Evolutionary conservation across 331 rosid species (phyloP).

Genomic region (Malus hybrid): DNA sequence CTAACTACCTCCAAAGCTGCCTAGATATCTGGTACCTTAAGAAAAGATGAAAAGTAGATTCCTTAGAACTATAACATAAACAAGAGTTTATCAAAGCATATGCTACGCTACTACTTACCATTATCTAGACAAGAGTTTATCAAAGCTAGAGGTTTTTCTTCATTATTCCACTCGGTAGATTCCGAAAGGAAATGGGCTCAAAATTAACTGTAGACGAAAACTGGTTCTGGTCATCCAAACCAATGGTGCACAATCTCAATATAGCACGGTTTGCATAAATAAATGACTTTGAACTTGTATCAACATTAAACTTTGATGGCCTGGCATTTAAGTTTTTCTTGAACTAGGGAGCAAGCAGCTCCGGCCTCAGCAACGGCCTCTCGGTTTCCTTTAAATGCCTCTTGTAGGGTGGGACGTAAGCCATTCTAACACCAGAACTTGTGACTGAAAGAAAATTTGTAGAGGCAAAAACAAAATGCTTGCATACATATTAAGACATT

Average conservation of each 20-base stretch:
- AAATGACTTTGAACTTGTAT: not conserved
- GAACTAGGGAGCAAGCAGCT: conserved; percentile 19
- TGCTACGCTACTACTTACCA: not conserved
- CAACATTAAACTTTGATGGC: not conserved
- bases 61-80: too few relatives aligned
- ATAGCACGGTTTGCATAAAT: not conserved
- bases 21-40: too few relatives aligned
- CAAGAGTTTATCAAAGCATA: too few relatives aligned
- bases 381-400: conserved; percentile 20
- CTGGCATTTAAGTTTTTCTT: not conserved
- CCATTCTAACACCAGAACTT: conserved; percentile 15
- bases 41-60: too few relatives aligned
- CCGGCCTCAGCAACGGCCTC: conserved; percentile 9
- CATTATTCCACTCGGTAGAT: not conserved
- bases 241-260: not conserved
- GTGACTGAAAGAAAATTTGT: not conserved
- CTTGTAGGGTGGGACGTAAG: conserved; percentile 56
- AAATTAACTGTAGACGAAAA: not conserved
- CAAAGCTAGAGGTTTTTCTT: not conserved
- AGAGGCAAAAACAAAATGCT: too few relatives aligned
- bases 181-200: not conserved
- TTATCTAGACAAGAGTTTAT: not conserved
- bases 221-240: not conserved
- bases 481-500: not conserved
- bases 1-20: too few relatives aligned